Evolutionary conservation across 2,329 filamentous ascomycete species (phyloP), one percentile per base, ranked within the genome.

Genomic region (Trichoderma hamatum): DNA sequence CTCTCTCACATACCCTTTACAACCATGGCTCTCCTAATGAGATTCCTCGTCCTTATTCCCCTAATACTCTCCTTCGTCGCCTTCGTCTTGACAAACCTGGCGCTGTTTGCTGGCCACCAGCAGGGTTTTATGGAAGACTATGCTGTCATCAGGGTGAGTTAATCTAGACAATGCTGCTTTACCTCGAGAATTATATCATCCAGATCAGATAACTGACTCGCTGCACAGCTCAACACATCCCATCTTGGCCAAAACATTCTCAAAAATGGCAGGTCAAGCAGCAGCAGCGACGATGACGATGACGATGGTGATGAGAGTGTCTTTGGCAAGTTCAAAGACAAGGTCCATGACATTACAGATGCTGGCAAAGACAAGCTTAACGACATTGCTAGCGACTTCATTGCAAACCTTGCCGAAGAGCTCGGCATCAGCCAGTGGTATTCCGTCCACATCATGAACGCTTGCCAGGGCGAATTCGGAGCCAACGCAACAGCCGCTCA

Each of bases 381-480:
- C 71, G 76, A 82, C 36, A 73, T 84, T 39, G 76, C 77, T 5
- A 78, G 80, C 67, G 77, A 81, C 9, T 70, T 82, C 49, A 80
- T 80, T 46, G 82, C 81, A 68, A 72, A 81, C 64, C 62, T 84
- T 56, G 77, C 80, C 60, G 76, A 80, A 14, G 77, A 79, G n/a
- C 76, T 85, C 32, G 83, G 84, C 28, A 81, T 86, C 67, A 79
- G 80, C 1, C 78, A 85, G 70, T 86, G 84, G 84, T 86, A 85
- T 72, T 85, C 83, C 19, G 70, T 86, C 34, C 84, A 86, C 71
- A 72, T 86, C 72, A 82, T 84, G 82, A 78, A 80, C 49, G 75
- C 78, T 4, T 86, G 84, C 74, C 77, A 84, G 73, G 84, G 84
- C 58, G 72, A 79, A 72, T 86, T 80, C 71, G 77, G 78, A 51